Evolutionary conservation across 108 stramenopile genomes (phyloP), one percentile per base, ranked within the genome.

Genomic region (Asterionellopsis glacialis): DNA sequence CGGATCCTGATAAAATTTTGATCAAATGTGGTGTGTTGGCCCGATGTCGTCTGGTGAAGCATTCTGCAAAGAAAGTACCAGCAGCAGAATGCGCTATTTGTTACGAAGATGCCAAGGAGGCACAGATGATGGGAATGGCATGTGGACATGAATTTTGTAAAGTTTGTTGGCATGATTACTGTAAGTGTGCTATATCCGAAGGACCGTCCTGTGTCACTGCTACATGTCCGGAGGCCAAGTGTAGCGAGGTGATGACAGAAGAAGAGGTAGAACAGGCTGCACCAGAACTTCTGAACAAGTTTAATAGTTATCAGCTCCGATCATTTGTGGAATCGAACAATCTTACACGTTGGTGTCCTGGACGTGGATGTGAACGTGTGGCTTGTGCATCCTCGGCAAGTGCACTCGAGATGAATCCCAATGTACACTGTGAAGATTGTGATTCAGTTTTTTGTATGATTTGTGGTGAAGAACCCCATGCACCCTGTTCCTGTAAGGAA

Each of bases 311-410:
- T 61, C 91, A 94, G 50, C 85, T 95, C 40, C 85, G 90, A 49
- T 77, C 79, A 55, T 98, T 98, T 70, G 97, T 99, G 14, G 95
- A 97, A 48, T 88, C 85, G 61, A 93, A 90, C 77, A 84, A 69
- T 22, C 69, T 88, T 69, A 93, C 97, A 12, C 84, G 98, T 18
- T 98, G 96, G 90, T 99, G 99, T 69, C 99, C 99, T 22, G 98
- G 94, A 41, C 73, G 77, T 26, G 93, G 94, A 33, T 99, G 99
- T 68, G 93, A 84, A 23, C 83, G 82, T 51, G 85, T 97, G 22
- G 97, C 94, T 11, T 81, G 87, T 51, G 92, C 92, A 11, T 65
- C 61, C 42, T 68, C 69, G 9, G 69, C 75, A 0, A 69, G 76
- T 28, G 83, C 79, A 21, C 69, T 80, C 79, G 88, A 87, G 50